These are phyloP conservation scores for Carex littledalei DNA, from an alignment of 176 grass and related monocot genomes.

Conservation along the genomic window DNA sequence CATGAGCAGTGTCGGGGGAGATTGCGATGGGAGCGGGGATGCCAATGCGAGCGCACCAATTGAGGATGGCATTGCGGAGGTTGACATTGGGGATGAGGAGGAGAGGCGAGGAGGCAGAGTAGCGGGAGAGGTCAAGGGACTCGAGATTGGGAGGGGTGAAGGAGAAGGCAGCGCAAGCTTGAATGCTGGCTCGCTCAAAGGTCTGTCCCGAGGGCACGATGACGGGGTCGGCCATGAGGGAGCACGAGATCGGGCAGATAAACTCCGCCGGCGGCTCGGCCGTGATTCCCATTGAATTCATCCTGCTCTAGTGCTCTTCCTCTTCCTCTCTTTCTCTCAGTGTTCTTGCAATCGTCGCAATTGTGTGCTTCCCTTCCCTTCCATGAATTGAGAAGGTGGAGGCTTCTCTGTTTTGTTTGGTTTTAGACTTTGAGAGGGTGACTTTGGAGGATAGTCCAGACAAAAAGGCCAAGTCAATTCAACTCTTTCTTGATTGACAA, in stretches of 20 bases:
- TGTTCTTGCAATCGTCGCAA: no score
- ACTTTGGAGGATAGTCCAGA: background rate
- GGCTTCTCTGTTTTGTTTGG: background rate
- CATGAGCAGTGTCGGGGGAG: slow-evolving; percentile 43
- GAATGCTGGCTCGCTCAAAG: slow-evolving; percentile 90
- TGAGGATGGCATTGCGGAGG: slow-evolving; percentile 68
- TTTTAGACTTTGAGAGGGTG: background rate
- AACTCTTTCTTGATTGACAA: background rate
- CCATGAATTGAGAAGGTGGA: background rate
- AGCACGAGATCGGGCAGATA: slow-evolving; percentile 81
- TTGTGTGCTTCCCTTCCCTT: background rate
- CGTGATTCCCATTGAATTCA: slow-evolving; percentile 17
- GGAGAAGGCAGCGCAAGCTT: slow-evolving; percentile 60
- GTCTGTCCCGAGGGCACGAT: slow-evolving; percentile 45
- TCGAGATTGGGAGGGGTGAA: slow-evolving; percentile 45
- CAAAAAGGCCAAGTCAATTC: background rate
- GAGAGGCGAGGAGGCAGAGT: slow-evolving; percentile 28
- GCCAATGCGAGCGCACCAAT: slow-evolving; percentile 61
- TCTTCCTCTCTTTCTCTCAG: no score
- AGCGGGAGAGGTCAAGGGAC: slow-evolving; percentile 28
- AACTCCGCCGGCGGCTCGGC: slow-evolving; percentile 64
- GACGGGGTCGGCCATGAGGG: slow-evolving; percentile 86
- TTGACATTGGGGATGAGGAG: slow-evolving; percentile 72
- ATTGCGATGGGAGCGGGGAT: slow-evolving; percentile 49
- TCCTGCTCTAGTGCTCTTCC: no score